These are phyloP conservation scores for Trichomonas gallinae DNA, from an alignment of 208 protist species.

Conservation along the genomic window DNA sequence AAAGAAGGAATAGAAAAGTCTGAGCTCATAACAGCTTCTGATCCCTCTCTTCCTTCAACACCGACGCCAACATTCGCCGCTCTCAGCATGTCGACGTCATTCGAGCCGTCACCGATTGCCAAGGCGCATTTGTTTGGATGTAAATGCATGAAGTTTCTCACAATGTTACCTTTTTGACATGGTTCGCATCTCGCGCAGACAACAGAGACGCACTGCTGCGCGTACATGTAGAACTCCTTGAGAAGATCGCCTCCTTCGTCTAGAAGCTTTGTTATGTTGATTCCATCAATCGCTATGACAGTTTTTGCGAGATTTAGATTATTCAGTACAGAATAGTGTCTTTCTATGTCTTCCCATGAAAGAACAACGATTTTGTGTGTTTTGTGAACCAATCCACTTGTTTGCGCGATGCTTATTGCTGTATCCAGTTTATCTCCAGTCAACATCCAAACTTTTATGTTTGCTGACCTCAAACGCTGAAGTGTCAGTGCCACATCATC, in stretches of 20 bases:
- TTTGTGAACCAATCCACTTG: background rate
- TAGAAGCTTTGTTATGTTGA: background rate
- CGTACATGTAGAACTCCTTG: background rate
- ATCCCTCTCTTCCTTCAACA: conserved; percentile 7
- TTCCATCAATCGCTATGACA: background rate
- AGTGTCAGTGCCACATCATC: conserved; percentile 61
- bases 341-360: background rate
- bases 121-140: background rate
- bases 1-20: conserved; percentile 16
- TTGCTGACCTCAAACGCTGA: conserved; percentile 42
- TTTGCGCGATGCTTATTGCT: conserved; percentile 59
- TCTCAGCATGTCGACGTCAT: conserved; percentile 87
- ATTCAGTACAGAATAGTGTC: background rate
- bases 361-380: background rate
- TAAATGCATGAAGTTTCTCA: background rate
- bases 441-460: conserved; percentile 82
- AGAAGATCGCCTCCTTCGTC: background rate
- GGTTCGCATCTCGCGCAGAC: background rate
- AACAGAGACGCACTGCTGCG: background rate
- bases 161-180: background rate
- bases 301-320: background rate
- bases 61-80: conserved; percentile 82
- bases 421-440: conserved; percentile 95
- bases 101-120: conserved; percentile 92
- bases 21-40: background rate